Percentiles rank a stretch among this genome's conserved stretches.
Conservation (phyloP, 2,329 filamentous ascomycete genomes). For the Daldinia sp. region DNA sequence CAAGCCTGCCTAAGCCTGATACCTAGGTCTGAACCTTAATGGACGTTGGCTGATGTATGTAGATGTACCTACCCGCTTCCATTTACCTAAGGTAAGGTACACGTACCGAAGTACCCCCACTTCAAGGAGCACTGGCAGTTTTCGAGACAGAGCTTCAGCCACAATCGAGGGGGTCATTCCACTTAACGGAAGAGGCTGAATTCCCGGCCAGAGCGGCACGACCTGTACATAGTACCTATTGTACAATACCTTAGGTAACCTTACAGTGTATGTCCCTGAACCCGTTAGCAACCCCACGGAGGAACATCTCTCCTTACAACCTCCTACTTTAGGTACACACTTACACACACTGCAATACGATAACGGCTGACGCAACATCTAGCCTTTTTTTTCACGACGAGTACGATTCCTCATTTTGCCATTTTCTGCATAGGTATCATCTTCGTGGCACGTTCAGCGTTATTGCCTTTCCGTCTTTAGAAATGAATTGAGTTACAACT, state of each 20-base stretch:
- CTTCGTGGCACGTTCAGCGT: slow-evolving; percentile 18
- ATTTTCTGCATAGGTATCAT: slow-evolving; percentile 4
- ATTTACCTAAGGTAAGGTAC: background rate
- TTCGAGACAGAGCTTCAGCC: slow-evolving; percentile 5
- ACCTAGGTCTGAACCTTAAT: background rate
- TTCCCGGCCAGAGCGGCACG: slow-evolving; percentile 3
- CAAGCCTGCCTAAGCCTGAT: background rate
- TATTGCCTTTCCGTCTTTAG: slow-evolving; percentile 37
- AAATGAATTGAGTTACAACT: slow-evolving; percentile 49
- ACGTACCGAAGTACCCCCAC: background rate
- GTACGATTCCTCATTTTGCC: slow-evolving; percentile 4
- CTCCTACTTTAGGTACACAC: background rate
- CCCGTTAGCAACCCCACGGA: slow-evolving; percentile 31
- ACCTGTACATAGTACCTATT: background rate
- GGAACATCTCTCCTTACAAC: slow-evolving; percentile 27
- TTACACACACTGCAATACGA: slow-evolving; percentile 16
- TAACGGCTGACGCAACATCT: slow-evolving; percentile 28
- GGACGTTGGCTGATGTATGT: background rate
- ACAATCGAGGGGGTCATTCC: slow-evolving; percentile 2
- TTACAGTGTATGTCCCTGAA: slow-evolving; percentile 9
- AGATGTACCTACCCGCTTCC: background rate
- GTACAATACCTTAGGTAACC: slow-evolving; percentile 5
- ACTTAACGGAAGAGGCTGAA: slow-evolving; percentile 3
- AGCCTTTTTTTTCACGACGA: slow-evolving; percentile 3
- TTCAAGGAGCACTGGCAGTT: background rate